phyloP scores from a whole-genome alignment of 257 asterid species.

The Solanum sitiens region DNA sequence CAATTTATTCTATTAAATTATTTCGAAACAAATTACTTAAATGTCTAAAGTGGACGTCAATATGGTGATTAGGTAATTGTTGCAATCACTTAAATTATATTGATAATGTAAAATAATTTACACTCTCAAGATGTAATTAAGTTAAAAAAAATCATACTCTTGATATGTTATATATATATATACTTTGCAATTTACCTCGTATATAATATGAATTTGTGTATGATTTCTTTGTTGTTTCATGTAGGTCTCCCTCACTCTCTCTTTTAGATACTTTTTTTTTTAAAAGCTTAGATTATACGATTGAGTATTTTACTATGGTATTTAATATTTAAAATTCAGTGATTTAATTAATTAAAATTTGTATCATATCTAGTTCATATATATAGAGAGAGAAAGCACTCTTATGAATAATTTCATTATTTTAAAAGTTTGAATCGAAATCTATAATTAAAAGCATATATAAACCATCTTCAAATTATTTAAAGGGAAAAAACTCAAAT shows the following conservation, averaged over 20 bases:
- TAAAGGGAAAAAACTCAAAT: too few species aligned
- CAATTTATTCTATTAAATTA: neutral
- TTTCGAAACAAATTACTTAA: neutral
- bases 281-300: too few species aligned
- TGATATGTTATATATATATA: neutral
- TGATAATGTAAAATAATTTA: neutral
- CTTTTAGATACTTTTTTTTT: neutral
- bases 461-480: neutral
- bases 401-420: neutral
- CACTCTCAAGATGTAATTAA: too few species aligned
- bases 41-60: neutral
- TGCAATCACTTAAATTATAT: too few species aligned
- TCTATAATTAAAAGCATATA: neutral
- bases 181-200: neutral
- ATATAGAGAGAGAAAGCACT: neutral
- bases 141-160: too few species aligned
- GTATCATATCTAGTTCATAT: neutral
- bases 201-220: neutral
- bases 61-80: neutral
- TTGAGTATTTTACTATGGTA: too few species aligned
- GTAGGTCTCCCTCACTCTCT: neutral
- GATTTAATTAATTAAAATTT: neutral
- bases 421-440: rapidly evolving
- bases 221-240: neutral
- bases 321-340: too few species aligned